Evolutionary conservation across 345 rosid species (phyloP), one percentile per base, ranked within the genome.

Genomic region (Lagerstroemia speciosa): DNA sequence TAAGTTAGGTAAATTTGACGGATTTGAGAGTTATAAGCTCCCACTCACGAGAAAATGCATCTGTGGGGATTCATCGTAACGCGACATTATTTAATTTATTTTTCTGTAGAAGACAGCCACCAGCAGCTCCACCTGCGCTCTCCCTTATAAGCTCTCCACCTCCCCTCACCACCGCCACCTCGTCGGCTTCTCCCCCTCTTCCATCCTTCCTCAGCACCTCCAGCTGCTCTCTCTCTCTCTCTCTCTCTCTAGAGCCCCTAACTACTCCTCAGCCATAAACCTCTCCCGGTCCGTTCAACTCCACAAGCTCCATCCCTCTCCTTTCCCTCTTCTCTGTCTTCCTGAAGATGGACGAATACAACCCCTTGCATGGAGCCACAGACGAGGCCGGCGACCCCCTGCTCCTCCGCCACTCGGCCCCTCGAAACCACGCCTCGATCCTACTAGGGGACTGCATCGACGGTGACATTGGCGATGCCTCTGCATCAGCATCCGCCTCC

Each of bases 361-460:
- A 63, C 62, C 61, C 73, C 29, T 48, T 46, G 73, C 73, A 71
- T 71, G 73, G 62, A 0, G 26, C 36, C 40, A n/a, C n/a, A n/a
- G n/a, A n/a, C n/a, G n/a, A n/a, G n/a, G 26, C 41, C 66, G 37
- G 32, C 53, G 69, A 53, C 36, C 46, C 71, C 48, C 48, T 68
- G 6, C 71, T 68, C 64, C 64, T n/a, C 48, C 36, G 32, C 63
- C n/a, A n/a, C n/a, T n/a, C n/a, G n/a, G n/a, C n/a, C n/a, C n/a
- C n/a, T n/a, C n/a, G n/a, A n/a, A n/a, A n/a, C n/a, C 19, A 37
- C 16, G n/a, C 50, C 52, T 50, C 70, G 60, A 32, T 71, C 43
- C 64, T 52, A 50, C 53, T 38, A 26, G 63, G 61, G 24, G 76
- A 64, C 48, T 50, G 68, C 64, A 22, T 62, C 32, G 73, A 48